These are phyloP conservation scores for Amanita rimosa DNA, from an alignment of 768 basidiomycete species.

Conservation along the genomic window DNA sequence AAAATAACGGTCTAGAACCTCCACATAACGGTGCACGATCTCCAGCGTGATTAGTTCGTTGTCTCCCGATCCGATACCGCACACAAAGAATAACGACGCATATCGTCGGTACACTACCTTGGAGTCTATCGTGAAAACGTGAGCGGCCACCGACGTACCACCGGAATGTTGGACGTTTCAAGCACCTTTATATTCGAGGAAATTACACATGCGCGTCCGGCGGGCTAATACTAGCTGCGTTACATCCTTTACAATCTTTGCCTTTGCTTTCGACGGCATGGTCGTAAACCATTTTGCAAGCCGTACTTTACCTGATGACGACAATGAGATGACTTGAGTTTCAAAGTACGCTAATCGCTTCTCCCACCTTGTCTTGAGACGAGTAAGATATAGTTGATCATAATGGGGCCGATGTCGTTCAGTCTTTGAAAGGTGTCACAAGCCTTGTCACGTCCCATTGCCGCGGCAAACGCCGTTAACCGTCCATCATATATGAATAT, in stretches of 20 bases:
- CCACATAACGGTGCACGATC: slow-evolving; percentile 92
- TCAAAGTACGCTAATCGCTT: slow-evolving; percentile 3
- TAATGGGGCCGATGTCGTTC: slow-evolving; percentile 15
- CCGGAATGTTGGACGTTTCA: background rate
- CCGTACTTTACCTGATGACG: slow-evolving; percentile 75
- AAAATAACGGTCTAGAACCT: slow-evolving; percentile 88
- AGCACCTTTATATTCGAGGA: slow-evolving; percentile 94
- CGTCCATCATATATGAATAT: too few relatives aligned
- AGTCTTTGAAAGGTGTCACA: background rate
- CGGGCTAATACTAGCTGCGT: slow-evolving; percentile 94
- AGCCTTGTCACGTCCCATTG: background rate
- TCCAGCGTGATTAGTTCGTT: slow-evolving; percentile 93
- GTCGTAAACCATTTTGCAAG: slow-evolving; percentile 99
- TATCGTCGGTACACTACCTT: slow-evolving; percentile 96
- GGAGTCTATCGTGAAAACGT: slow-evolving; percentile 49
- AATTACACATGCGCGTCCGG: slow-evolving; percentile 96
- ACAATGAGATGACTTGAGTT: background rate
- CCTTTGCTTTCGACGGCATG: slow-evolving; percentile 80
- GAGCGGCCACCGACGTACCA: background rate
- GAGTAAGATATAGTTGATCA: slow-evolving; percentile 97
- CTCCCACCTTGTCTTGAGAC: slow-evolving; percentile 86
- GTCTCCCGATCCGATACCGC: slow-evolving; percentile 74
- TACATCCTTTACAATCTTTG: slow-evolving; percentile 98
- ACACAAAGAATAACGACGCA: slow-evolving; percentile 94
- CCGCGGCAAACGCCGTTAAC: background rate